Percentiles rank a stretch among this genome's conserved stretches.
Conservation (phyloP, 169 alveolate species). For the Perkinsus olseni region DNA sequence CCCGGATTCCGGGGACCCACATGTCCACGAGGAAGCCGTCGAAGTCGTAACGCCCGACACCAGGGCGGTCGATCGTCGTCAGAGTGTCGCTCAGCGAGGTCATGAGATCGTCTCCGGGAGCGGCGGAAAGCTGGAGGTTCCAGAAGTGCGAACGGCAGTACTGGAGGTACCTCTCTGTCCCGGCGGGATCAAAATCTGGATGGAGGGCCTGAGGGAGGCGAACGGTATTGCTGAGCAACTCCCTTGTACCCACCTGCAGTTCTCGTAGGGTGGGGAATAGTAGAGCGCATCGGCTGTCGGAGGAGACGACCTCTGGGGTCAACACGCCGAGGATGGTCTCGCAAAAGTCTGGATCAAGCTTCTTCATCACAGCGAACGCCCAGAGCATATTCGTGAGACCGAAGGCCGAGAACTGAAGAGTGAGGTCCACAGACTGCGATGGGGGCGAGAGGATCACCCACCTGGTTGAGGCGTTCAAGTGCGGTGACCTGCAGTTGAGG, state of each 20-base stretch:
- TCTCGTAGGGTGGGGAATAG: background rate
- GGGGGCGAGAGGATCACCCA: no score
- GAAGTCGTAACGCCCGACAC: background rate
- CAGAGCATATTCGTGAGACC: background rate
- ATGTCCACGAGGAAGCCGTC: background rate
- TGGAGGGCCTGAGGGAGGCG: background rate
- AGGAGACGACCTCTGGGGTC: background rate
- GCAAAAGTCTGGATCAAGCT: background rate
- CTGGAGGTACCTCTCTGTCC: background rate
- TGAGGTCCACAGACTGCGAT: background rate
- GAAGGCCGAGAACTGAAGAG: background rate
- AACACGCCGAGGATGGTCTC: background rate
- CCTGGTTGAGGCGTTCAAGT: background rate
- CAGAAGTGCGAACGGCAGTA: background rate
- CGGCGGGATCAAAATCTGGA: background rate
- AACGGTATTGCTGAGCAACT: background rate
- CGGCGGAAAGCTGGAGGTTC: background rate
- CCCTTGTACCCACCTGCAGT: background rate
- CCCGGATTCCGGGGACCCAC: background rate
- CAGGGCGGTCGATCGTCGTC: background rate
- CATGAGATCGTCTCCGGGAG: background rate
- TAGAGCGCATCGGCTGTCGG: background rate
- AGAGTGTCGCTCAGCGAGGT: background rate
- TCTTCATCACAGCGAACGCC: conserved; percentile 1
- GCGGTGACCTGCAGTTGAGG: background rate